These are phyloP conservation scores for Aspergillus ochraceus DNA, from an alignment of 2,329 filamentous ascomycete species.

Conservation along the genomic window DNA sequence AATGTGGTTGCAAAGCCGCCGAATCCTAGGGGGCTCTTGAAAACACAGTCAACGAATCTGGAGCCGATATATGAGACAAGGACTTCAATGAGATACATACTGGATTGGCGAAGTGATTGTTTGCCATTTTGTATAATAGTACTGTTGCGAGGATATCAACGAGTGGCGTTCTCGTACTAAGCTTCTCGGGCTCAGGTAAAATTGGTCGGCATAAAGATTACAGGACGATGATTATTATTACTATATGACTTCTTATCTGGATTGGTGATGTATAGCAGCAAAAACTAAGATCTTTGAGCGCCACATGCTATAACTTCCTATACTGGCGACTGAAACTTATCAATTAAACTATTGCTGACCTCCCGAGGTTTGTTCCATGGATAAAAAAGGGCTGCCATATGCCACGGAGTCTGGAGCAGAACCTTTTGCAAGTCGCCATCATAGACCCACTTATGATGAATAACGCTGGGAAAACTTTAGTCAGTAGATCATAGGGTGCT, in stretches of 20 bases:
- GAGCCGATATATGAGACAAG: not conserved
- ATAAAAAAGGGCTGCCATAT: no score
- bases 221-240: not conserved
- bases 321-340: not conserved
- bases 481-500: no score
- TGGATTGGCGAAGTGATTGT: not conserved
- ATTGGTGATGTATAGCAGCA: not conserved
- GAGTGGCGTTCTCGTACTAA: not conserved
- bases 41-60: not conserved
- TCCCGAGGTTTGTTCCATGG: no score
- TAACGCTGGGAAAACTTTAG: no score
- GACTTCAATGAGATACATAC: not conserved
- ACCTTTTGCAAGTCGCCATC: no score
- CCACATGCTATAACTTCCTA: not conserved
- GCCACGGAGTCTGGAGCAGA: no score
- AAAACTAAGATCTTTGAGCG: not conserved
- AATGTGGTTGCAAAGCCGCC: not conserved
- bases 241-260: not conserved
- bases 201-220: no score
- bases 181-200: no score
- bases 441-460: no score
- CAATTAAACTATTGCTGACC: not conserved
- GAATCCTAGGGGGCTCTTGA: not conserved
- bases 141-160: not conserved
- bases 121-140: not conserved